These are phyloP conservation scores for Rosa hybrid DNA, from an alignment of 331 rosid genomes.

Conservation along the genomic window DNA sequence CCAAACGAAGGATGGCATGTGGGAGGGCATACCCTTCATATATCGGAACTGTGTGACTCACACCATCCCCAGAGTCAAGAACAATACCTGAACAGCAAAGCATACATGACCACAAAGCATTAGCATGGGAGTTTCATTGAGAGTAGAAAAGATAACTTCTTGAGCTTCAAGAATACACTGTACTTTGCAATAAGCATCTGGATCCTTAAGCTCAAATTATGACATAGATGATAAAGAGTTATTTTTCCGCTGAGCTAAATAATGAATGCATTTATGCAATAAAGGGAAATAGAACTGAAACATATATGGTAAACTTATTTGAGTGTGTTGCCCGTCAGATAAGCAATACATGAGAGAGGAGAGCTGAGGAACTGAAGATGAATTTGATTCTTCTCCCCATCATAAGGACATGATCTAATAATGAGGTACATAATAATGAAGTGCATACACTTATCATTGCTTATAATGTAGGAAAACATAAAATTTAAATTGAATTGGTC, in stretches of 20 bases:
- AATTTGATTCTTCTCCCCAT: not conserved
- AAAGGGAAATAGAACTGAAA: not conserved
- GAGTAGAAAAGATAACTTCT: not conserved
- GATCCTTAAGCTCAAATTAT: not conserved
- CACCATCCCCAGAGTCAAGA: constrained; percentile 96
- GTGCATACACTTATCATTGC: not conserved
- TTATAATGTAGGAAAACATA: not conserved
- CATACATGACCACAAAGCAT: constrained; percentile 1
- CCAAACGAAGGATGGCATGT: constrained; percentile 95
- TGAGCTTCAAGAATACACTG: constrained; percentile 1
- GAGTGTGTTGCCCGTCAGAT: not conserved
- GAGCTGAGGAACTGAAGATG: not conserved
- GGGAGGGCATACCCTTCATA: constrained; percentile 98
- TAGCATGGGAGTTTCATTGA: not conserved
- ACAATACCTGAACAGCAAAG: constrained; percentile 67
- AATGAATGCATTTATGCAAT: not conserved
- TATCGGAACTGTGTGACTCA: constrained; percentile 97
- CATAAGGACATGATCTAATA: not conserved
- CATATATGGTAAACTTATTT: not conserved
- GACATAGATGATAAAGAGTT: not conserved
- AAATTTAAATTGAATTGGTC: not conserved
- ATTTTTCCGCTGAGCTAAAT: not conserved
- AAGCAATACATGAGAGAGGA: constrained; percentile 6
- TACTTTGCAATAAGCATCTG: not conserved
- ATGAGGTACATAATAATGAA: not conserved